Percentiles rank a stretch among this genome's conserved stretches.
Evolutionary conservation across 225 moss, liverwort and hornwort species (phyloP).

Genomic region (Pseudoscleropodium purum): DNA sequence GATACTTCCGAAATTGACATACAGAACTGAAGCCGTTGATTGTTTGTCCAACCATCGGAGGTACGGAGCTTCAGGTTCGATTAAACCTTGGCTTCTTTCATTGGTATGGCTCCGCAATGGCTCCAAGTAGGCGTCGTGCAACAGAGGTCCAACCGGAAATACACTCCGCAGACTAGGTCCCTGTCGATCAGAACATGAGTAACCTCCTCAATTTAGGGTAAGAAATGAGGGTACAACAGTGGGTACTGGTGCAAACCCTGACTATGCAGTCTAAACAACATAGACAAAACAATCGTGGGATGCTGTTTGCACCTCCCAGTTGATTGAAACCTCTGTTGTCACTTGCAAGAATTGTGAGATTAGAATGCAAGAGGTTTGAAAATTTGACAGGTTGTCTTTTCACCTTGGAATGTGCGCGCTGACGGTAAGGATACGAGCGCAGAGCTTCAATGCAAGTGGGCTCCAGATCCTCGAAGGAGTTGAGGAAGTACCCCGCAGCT

Average conservation of each 20-base stretch:
- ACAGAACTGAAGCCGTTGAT: neutral
- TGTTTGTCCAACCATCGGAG: neutral
- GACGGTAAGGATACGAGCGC: neutral
- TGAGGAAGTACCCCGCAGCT: conserved; percentile 9
- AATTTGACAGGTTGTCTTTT: neutral
- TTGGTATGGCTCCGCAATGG: neutral
- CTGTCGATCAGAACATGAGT: neutral
- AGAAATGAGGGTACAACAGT: neutral
- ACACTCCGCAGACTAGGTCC: neutral
- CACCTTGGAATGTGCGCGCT: neutral
- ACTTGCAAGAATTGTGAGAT: neutral
- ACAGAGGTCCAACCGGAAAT: conserved; percentile 19
- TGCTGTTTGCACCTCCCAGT: neutral
- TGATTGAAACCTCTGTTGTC: too few relatives aligned
- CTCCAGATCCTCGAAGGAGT: conserved; percentile 26
- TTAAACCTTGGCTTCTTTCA: neutral
- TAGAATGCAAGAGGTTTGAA: neutral
- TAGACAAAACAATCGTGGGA: neutral
- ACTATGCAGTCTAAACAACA: too few relatives aligned
- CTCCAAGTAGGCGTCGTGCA: conserved; percentile 8
- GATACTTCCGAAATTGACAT: neutral
- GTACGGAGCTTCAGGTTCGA: neutral
- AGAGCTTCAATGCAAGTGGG: conserved; percentile 13
- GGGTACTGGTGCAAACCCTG: neutral
- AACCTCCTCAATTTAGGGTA: neutral